Evolutionary conservation across 768 basidiomycete genomes (phyloP), one percentile per base, ranked within the genome.

Genomic region (Trametes gibbosa): DNA sequence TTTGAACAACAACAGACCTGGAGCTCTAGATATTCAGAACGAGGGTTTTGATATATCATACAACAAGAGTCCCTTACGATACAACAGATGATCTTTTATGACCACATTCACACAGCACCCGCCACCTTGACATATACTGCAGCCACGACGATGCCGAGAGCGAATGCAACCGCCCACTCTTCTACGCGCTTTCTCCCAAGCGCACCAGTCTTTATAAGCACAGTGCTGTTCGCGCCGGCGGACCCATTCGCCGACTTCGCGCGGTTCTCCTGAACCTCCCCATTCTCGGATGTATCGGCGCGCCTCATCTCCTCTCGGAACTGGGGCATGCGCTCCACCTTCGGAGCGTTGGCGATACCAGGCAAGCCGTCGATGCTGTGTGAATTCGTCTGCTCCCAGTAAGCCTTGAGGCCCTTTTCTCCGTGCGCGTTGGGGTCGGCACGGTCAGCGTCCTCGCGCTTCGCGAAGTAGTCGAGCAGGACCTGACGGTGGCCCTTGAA

Each of bases 281-380:
- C 61, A 49, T 41, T 17, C 37, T 32, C 45, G 46, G 56, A 45
- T 29, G 45, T 27, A 53, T 47, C 39, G 63, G 63, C 29, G 65
- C 53, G 37, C 25, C 61, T 70, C 53, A 66, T 66, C 35, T 17
- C 45, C 3, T 61, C 60, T 1, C 35, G 50, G n/a, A 35, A 47
- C 4, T 8, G 27, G 7, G 55, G 60, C 37, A 25, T 35, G 7
- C 54, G 37, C 50, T 56, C 43, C 4, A 63, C 56, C 32, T 63
- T 49, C 51, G 67, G 71, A 12, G 77, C 80, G 5, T 59, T 45
- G 6, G 61, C 43, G 39, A 87, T 63, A 0, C 74, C 84, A 0
- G 83, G 80, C 7, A 87, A 75, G 9, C 84, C 84, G 61, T 87
- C 84, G 19, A 86, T 64, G 56, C 84, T 85, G 35, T 63, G 68